phyloP scores from a whole-genome alignment of 495 filamentous ascomycete genomes.

The Sporormia fimetaria region DNA sequence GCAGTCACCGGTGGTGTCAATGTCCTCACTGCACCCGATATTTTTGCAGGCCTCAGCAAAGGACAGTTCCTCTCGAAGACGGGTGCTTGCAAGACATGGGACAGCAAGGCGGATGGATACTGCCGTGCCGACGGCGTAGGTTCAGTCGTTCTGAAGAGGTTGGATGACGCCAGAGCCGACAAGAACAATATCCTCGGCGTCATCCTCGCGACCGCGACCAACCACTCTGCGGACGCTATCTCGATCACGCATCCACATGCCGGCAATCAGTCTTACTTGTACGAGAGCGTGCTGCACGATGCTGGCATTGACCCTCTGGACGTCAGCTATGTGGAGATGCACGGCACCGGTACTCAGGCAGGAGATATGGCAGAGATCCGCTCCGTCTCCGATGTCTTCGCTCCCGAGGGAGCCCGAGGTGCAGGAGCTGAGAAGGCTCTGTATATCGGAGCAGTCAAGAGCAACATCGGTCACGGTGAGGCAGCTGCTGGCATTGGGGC shows the following conservation, averaged over 20 bases:
- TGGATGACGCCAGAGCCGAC: conserved; percentile 29
- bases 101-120: conserved; percentile 35
- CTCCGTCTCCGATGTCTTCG: conserved; percentile 28
- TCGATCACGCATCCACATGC: conserved; percentile 35
- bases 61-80: conserved; percentile 34
- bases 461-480: conserved; percentile 32
- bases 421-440: conserved; percentile 13
- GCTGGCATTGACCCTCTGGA: conserved; percentile 21
- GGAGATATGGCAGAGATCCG: conserved; percentile 33
- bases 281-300: conserved; percentile 15
- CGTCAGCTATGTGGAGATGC: conserved; percentile 34
- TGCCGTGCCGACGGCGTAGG: conserved; percentile 33
- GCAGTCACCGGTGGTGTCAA: conserved; percentile 36
- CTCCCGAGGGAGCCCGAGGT: conserved; percentile 10
- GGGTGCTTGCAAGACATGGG: conserved; percentile 37
- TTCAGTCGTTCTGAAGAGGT: conserved; percentile 26
- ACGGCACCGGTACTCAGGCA: conserved; percentile 36
- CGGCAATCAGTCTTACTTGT: conserved; percentile 24
- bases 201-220: conserved; percentile 26
- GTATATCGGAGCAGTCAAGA: conserved; percentile 28
- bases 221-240: conserved; percentile 31
- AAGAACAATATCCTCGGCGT: conserved; percentile 29
- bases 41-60: conserved; percentile 27
- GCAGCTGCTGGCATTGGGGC: conserved; percentile 29
- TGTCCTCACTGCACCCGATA: conserved; percentile 32